phyloP scores from a whole-genome alignment of 371 early-diverging fungal genomes.

The Choanephora cucurbitarum region DNA sequence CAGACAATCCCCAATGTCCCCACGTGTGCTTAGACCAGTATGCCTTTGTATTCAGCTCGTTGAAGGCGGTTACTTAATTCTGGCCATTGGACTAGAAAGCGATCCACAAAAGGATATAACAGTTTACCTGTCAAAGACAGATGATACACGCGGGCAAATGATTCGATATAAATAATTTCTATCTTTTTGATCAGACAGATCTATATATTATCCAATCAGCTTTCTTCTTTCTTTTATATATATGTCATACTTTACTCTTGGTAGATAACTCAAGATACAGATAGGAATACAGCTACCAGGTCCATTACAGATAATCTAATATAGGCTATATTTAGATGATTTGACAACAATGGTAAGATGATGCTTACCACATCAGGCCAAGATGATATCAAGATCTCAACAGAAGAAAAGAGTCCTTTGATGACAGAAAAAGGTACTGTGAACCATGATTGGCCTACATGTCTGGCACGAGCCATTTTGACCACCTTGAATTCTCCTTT shows the following conservation, averaged over 20 bases:
- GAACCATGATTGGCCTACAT: conserved; percentile 71
- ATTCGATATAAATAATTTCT: conserved; percentile 84
- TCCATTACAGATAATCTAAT: conserved; percentile 89
- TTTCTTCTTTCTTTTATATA: not conserved
- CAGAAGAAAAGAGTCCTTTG: conserved; percentile 42
- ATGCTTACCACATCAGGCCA: conserved; percentile 61
- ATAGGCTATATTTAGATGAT: too few species aligned
- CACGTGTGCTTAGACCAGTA: conserved; percentile 64
- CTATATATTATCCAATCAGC: conserved; percentile 24
- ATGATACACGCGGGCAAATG: conserved; percentile 83
- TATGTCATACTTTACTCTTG: conserved; percentile 48
- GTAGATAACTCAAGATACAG: conserved; percentile 60
- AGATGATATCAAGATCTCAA: conserved; percentile 32
- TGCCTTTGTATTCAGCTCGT: conserved; percentile 70
- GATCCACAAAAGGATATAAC: conserved; percentile 77
- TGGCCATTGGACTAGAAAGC: conserved; percentile 93
- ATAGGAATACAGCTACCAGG: conserved; percentile 94
- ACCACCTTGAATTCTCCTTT: conserved; percentile 40
- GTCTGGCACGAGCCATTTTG: conserved; percentile 66
- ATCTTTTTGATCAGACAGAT: conserved; percentile 61
- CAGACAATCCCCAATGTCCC: not conserved
- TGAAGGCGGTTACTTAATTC: conserved; percentile 55
- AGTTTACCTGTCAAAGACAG: conserved; percentile 88
- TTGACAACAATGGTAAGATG: too few species aligned
- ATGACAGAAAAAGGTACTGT: conserved; percentile 60